Percentiles rank a stretch among this genome's conserved stretches.
These are phyloP conservation scores for Aphanomyces astaci DNA, from an alignment of 352 stramenopile species.

Conservation along the genomic window DNA sequence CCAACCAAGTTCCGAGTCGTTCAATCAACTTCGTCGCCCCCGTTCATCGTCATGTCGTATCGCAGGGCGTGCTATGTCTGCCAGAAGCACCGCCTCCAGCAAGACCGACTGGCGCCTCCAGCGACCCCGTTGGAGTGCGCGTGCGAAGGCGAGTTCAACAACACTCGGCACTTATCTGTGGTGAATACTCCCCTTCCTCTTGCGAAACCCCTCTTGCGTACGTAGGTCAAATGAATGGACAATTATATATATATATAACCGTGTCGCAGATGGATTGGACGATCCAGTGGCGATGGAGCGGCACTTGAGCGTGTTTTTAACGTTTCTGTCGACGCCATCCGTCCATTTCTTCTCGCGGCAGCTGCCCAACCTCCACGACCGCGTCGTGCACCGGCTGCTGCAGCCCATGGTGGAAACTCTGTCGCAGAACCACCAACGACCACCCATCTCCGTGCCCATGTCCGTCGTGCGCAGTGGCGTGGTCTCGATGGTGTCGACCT, in stretches of 20 bases:
- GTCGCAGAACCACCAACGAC: background rate
- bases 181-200: background rate
- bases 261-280: background rate
- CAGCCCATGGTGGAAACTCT: background rate
- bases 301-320: background rate
- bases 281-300: conserved; percentile 3
- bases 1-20: background rate
- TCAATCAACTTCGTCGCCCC: background rate
- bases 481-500: background rate
- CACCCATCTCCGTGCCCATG: background rate
- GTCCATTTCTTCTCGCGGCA: conserved; percentile 1
- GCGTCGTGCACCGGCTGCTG: background rate
- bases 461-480: background rate
- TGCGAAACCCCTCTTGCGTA: no score
- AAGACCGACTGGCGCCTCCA: background rate
- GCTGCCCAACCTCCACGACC: background rate
- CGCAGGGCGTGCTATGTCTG: conserved; percentile 2
- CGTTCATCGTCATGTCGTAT: conserved; percentile 22
- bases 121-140: background rate
- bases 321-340: background rate
- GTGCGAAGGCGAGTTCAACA: conserved; percentile 21
- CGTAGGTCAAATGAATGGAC: background rate
- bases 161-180: background rate
- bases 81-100: conserved; percentile 2
- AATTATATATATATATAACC: background rate